Evolutionary conservation across 2,329 filamentous ascomycete genomes (phyloP).

Genomic region (Penicillium psychrosexuale): DNA sequence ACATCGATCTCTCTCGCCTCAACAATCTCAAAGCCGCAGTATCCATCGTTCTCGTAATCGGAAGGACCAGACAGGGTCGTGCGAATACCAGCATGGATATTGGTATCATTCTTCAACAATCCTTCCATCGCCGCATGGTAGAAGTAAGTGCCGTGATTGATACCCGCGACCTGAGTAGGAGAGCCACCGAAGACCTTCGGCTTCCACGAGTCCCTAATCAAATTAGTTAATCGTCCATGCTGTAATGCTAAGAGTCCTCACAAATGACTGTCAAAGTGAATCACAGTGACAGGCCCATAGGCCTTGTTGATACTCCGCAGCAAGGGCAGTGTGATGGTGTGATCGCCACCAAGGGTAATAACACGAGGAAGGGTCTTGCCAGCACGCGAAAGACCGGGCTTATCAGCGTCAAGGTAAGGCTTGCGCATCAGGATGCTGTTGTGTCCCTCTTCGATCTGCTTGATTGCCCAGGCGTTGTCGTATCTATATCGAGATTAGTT

Average conservation of each 20-base stretch:
- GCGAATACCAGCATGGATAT: conserved; percentile 83
- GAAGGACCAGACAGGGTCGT: conserved; percentile 75
- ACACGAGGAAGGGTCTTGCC: conserved; percentile 75
- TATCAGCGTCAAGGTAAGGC: conserved; percentile 66
- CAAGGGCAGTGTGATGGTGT: conserved; percentile 48
- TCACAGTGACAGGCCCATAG: conserved; percentile 65
- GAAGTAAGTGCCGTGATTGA: conserved; percentile 90
- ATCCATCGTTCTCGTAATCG: conserved; percentile 82
- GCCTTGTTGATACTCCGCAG: conserved; percentile 60
- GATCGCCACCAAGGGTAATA: conserved; percentile 64
- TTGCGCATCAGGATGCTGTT: conserved; percentile 68
- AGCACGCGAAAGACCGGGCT: conserved; percentile 65
- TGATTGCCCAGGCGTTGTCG: conserved; percentile 76
- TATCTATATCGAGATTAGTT: conserved; percentile 53
- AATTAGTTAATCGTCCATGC: neutral
- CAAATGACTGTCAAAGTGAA: conserved; percentile 63
- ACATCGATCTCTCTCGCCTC: conserved; percentile 70
- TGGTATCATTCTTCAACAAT: conserved; percentile 73
- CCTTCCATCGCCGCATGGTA: conserved; percentile 78
- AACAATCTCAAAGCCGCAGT: conserved; percentile 79
- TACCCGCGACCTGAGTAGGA: conserved; percentile 68
- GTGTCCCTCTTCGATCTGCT: conserved; percentile 84
- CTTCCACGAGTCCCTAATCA: conserved; percentile 32
- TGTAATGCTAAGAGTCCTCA: conserved; percentile 24
- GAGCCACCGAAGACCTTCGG: conserved; percentile 85